These are phyloP conservation scores for Apiotrichum brassicae DNA, from an alignment of 1,284 basidiomycete species.

Conservation along the genomic window DNA sequence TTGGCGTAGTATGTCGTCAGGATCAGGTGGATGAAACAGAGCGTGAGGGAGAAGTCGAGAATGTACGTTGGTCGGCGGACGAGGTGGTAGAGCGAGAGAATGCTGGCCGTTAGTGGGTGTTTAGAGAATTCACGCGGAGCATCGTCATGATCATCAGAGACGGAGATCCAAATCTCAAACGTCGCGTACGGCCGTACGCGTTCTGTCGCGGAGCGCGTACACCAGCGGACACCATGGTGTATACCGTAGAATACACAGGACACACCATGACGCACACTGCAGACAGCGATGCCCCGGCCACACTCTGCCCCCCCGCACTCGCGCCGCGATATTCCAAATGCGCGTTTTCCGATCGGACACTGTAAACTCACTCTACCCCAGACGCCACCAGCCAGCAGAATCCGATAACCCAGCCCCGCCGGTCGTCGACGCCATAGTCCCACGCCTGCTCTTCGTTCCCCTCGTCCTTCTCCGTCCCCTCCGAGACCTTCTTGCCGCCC, in stretches of 20 bases:
- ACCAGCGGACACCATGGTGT: no score
- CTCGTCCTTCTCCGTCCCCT: background rate
- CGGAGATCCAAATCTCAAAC: no score
- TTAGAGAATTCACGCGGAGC: no score
- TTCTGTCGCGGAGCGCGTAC: no score
- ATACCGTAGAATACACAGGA: no score
- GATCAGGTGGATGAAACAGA: conserved; percentile 82
- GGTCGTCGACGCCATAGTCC: conserved; percentile 58
- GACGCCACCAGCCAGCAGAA: conserved; percentile 73
- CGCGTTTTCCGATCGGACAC: no score
- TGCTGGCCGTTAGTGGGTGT: conserved; percentile 51
- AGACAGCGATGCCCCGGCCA: no score
- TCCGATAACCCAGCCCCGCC: conserved; percentile 80
- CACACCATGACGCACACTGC: no score
- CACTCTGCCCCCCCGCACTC: no score
- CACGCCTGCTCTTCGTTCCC: conserved; percentile 29
- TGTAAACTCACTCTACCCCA: conserved; percentile 64
- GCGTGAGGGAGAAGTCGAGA: conserved; percentile 86
- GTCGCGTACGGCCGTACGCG: no score
- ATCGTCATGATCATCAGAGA: no score
- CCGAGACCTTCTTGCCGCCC: conserved; percentile 37
- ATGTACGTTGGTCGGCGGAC: conserved; percentile 86
- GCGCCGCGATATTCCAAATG: no score
- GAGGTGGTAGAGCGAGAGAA: conserved; percentile 77
- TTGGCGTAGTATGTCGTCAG: conserved; percentile 87